Evolutionary conservation across 164 flowering plant genomes (phyloP).

Genomic region (Hamamelis virginiana): DNA sequence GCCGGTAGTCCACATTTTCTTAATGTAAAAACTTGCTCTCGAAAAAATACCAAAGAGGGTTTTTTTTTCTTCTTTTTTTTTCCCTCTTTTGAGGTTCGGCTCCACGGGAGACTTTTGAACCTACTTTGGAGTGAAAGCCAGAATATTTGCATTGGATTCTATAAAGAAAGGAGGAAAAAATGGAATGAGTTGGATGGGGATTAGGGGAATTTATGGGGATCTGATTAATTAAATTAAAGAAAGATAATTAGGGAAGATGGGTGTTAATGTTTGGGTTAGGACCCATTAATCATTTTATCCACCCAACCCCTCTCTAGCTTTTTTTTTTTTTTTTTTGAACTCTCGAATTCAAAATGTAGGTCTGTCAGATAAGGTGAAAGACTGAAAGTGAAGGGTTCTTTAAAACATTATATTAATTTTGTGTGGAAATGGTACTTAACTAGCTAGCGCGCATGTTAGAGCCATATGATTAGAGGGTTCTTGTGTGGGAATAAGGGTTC

Average conservation of each 20-base stretch:
- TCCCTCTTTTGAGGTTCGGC: too few relatives aligned
- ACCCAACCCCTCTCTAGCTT: not conserved
- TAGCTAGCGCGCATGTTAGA: too few relatives aligned
- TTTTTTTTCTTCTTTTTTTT: too few relatives aligned
- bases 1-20: too few relatives aligned
- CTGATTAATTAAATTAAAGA: not conserved
- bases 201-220: slow-evolving; percentile 21
- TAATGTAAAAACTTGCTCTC: too few relatives aligned
- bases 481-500: too few relatives aligned
- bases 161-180: not conserved
- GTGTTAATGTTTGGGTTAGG: not conserved
- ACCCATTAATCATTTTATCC: slow-evolving; percentile 23
- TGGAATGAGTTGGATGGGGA: not conserved
- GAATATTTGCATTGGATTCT: slow-evolving; percentile 12
- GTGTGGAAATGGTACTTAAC: too few relatives aligned
- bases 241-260: not conserved
- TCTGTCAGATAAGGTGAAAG: not conserved
- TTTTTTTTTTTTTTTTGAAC: too few relatives aligned
- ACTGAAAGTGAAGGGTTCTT: too few relatives aligned
- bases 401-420: too few relatives aligned
- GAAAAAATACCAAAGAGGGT: too few relatives aligned
- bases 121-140: slow-evolving; percentile 12
- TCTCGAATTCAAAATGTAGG: slow-evolving; percentile 1
- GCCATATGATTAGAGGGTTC: too few relatives aligned
- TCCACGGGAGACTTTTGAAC: slow-evolving; percentile 12